Conservation (phyloP, 139 green algal species). For the Tetraselmis chui region DNA sequence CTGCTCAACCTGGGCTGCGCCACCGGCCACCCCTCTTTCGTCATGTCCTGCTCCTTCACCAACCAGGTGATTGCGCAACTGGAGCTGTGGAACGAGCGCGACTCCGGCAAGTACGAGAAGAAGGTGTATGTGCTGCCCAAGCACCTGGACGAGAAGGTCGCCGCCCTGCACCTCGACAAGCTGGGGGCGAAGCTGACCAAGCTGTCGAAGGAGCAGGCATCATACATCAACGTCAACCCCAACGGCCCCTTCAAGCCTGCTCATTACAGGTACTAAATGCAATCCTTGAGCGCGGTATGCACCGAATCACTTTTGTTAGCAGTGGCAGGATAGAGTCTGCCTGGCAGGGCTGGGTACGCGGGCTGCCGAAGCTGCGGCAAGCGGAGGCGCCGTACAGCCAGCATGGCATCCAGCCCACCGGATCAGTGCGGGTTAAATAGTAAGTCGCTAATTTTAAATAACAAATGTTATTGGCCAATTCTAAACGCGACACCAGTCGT, state of each 20-base stretch:
- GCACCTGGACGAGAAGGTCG: slow-evolving; percentile 98
- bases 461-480: no score
- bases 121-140: slow-evolving; percentile 99
- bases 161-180: slow-evolving; percentile 90
- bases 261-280: slow-evolving; percentile 88
- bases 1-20: slow-evolving; percentile 99
- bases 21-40: slow-evolving; percentile 97
- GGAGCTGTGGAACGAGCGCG: slow-evolving; percentile 97
- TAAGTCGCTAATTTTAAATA: no score
- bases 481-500: no score
- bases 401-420: no score
- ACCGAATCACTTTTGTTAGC: no score
- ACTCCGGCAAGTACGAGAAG: slow-evolving; percentile 93
- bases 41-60: slow-evolving; percentile 99
- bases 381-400: no score
- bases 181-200: slow-evolving; percentile 93
- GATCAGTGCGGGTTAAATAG: no score
- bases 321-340: no score
- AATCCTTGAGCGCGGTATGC: no score
- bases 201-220: slow-evolving; percentile 81
- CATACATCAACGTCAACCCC: slow-evolving; percentile 94
- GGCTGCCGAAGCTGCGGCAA: no score
- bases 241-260: slow-evolving; percentile 95
- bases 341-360: no score
- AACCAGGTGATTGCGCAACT: slow-evolving; percentile 99